These are phyloP conservation scores for Malassezia cuniculi DNA, from an alignment of 1,284 basidiomycete species.

Conservation along the genomic window DNA sequence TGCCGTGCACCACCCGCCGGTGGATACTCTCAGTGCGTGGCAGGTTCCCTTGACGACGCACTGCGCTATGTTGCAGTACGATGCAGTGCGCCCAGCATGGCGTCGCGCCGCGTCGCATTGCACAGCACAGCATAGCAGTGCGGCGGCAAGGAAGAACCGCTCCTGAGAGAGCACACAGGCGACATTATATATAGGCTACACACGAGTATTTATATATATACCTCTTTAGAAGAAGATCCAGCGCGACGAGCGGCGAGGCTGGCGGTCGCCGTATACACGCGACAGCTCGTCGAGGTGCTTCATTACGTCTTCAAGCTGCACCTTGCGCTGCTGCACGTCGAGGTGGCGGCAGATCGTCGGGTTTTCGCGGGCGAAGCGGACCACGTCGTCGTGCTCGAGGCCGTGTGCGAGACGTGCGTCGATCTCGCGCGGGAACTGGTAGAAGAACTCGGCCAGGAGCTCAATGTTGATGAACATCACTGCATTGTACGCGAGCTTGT, in stretches of 20 bases:
- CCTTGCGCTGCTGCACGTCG: slow-evolving; percentile 91
- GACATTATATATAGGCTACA: no score
- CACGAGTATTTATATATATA: no score
- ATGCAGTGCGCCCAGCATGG: no score
- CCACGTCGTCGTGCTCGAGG: slow-evolving; percentile 70
- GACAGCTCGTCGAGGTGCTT: slow-evolving; percentile 43
- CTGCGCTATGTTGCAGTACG: no score
- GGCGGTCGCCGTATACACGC: slow-evolving; percentile 44
- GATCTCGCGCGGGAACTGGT: slow-evolving; percentile 95
- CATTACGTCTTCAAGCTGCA: slow-evolving; percentile 58
- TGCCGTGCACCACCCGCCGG: slow-evolving; percentile 1
- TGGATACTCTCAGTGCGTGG: no score
- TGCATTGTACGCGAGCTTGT: slow-evolving; percentile 88
- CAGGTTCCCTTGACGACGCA: no score
- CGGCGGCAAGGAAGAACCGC: no score
- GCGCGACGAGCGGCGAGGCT: slow-evolving; percentile 13
- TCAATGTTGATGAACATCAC: slow-evolving; percentile 91
- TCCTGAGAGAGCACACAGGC: no score
- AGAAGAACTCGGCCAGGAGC: slow-evolving; percentile 93
- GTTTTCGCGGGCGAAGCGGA: slow-evolving; percentile 86
- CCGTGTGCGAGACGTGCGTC: slow-evolving; percentile 87
- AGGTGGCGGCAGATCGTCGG: slow-evolving; percentile 70
- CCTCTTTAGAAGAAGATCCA: slow-evolving; percentile 35
- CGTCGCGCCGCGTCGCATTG: no score
- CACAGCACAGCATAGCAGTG: no score